Base-by-base conservation (phyloP, 169 alveolate genomes). In the Plasmodium malariae region DNA sequence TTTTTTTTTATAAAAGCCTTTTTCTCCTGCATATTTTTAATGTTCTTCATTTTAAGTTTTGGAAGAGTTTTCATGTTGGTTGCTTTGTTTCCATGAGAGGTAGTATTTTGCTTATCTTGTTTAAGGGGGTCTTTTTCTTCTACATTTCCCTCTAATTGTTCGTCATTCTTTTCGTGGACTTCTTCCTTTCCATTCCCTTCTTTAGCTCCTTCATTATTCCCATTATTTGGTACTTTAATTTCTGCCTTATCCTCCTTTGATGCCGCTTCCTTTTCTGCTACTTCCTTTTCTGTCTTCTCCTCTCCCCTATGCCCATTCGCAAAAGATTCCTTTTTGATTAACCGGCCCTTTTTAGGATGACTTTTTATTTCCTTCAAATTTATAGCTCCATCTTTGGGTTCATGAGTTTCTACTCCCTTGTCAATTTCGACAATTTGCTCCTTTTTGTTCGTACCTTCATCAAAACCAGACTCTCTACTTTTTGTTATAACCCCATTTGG, bases 71-170 rank as follows among this genome's bases (percentile, higher is more conserved):
- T 62, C 49, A 55, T n/a, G 40, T 62, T 62, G 14, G 48, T 3
- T 30, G 14, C 24, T 4, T 4, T n/a, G n/a, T 65, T 11, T 3
- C 36, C 49, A 34, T 36, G 3, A 17, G 34, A n/a, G 30, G 19
- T 68, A 28, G 14, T 7, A 24, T 11, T 21, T 11, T 49, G 19
- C n/a, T 5, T 48, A 48, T 68, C 62, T 24, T n/a, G n/a, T n/a
- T n/a, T n/a, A n/a, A n/a, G n/a, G n/a, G n/a, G n/a, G n/a, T 26
- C 67, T 34, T 28, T 32, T n/a, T 70, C 67, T 48, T 0, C 85
- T 12, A 0, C 24, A 68, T 30, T 45, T 60, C 37, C 30, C 45
- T 24, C 45, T 26, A 1, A 11, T 45, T 1, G 9, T 45, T 62
- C 30, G 6, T 32, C 70, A 60, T 5, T 24, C 2, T 60, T 28